Conservation (phyloP, 768 basidiomycete species). For the Lactarius sanguifluus region DNA sequence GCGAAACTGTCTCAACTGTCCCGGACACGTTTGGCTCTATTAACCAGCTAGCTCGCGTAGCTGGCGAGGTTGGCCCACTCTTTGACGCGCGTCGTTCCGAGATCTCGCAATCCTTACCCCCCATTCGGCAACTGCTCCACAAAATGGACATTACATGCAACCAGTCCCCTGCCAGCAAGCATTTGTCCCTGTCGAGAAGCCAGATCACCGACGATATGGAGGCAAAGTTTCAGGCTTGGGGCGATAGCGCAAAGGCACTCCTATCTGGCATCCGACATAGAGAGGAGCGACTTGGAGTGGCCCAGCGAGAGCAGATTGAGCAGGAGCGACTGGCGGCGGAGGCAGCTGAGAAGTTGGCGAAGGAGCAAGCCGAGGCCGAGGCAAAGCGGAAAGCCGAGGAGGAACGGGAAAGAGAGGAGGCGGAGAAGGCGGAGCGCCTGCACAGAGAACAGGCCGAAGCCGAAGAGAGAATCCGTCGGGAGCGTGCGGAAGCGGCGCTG, state of each 20-base stretch:
- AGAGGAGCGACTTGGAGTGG: slow-evolving; percentile 24
- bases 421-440: slow-evolving; percentile 30
- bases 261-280: slow-evolving; percentile 14
- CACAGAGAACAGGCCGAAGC: slow-evolving; percentile 28
- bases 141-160: slow-evolving; percentile 52
- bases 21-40: slow-evolving; percentile 35
- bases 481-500: background rate
- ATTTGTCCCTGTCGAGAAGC: slow-evolving; percentile 49
- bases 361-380: slow-evolving; percentile 26
- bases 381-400: slow-evolving; percentile 27
- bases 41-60: slow-evolving; percentile 41
- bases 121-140: slow-evolving; percentile 54
- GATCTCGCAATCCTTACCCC: slow-evolving; percentile 50
- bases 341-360: slow-evolving; percentile 30
- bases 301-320: slow-evolving; percentile 25
- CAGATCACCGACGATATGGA: slow-evolving; percentile 45
- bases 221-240: slow-evolving; percentile 19
- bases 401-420: slow-evolving; percentile 31
- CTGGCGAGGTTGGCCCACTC: slow-evolving; percentile 39
- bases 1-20: slow-evolving; percentile 37
- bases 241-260: slow-evolving; percentile 14
- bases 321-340: slow-evolving; percentile 33
- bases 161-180: slow-evolving; percentile 48
- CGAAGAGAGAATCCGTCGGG: slow-evolving; percentile 19
- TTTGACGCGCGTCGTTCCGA: slow-evolving; percentile 38